Base-by-base conservation (phyloP, 257 asterid species). In the Anisodus tanguticus region DNA sequence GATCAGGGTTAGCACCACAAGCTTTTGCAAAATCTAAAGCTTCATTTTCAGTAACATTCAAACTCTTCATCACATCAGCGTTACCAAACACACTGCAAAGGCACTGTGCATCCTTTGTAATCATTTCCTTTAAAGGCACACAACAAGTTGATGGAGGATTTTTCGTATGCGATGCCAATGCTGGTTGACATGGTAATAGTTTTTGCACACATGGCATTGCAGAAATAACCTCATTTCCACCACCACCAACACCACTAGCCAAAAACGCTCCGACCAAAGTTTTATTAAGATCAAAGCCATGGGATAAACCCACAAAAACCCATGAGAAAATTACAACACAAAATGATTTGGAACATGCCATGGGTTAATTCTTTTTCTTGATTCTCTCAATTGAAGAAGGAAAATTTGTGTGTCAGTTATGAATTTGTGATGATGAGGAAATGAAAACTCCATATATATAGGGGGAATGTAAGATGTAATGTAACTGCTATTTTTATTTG, bases 141-240 rank as follows among this genome's bases (percentile, higher is more conserved):
- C 95, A 91, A 79, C 93, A 90, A 10, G 86, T 5, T 39, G 86
- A 8, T 49, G 93, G 83, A 22, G 88, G 84, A 19, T 84, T 4
- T 79, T 87, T 76, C n/a, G 19, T 1, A 6, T 86, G 59, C 2
- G 82, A 71, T 86, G 87, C 83, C 67, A 92, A 83, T 76, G 80
- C 90, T 0, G 89, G 79, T 84, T 89, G 86, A 58, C 95, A 90
- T 2, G 91, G 91, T 80, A 90, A 5, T 59, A 90, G 85, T 82
- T 89, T 79, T 80, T 80, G 71, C 60, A 92, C 22, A 89, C 95
- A 92, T 47, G 88, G 85, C 87, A 88, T 58, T 1, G 83, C 81
- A 0, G 62, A 76, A 76, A 74, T 9, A 59, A 4, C 41, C 37
- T 10, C 39, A 2, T 22, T 2, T 41, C 64, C 83, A 4, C 87